Evolutionary conservation across 2,329 filamentous ascomycete species (phyloP).

Genomic region (Colletotrichum eremochloae): DNA sequence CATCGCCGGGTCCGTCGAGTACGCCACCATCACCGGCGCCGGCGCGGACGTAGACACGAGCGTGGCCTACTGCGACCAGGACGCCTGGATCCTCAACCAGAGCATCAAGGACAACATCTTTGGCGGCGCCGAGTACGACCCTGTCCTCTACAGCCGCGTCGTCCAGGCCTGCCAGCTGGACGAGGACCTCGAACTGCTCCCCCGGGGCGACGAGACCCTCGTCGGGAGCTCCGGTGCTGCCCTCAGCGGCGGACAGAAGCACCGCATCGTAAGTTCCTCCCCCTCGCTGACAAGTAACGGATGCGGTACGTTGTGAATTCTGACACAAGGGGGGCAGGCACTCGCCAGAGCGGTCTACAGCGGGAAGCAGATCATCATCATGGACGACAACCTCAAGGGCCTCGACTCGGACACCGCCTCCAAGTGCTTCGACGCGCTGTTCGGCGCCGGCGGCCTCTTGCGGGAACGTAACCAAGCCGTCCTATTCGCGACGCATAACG

Average conservation of each 20-base stretch:
- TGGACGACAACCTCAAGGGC: slow-evolving; percentile 35
- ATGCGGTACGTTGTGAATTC: neutral
- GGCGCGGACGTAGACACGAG: neutral
- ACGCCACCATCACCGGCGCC: slow-evolving; percentile 15
- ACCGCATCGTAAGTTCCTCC: slow-evolving; percentile 5
- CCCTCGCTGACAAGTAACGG: neutral
- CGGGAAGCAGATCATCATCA: slow-evolving; percentile 24
- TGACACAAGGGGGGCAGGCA: neutral
- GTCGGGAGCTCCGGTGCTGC: slow-evolving; percentile 26
- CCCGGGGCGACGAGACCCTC: slow-evolving; percentile 1
- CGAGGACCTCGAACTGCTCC: slow-evolving; percentile 3
- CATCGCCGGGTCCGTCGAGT: slow-evolving; percentile 31
- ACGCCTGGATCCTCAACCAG: slow-evolving; percentile 48
- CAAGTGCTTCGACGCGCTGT: slow-evolving; percentile 19
- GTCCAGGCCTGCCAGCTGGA: slow-evolving; percentile 24
- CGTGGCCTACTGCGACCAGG: slow-evolving; percentile 48
- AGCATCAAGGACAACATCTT: slow-evolving; percentile 45
- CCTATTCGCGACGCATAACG: slow-evolving; percentile 57
- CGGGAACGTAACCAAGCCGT: slow-evolving; percentile 53
- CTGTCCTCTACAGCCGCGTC: slow-evolving; percentile 50
- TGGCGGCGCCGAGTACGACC: slow-evolving; percentile 40
- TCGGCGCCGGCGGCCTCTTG: slow-evolving; percentile 43
- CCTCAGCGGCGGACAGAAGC: slow-evolving; percentile 33
- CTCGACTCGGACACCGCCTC: slow-evolving; percentile 31
- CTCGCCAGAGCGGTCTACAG: slow-evolving; percentile 33